phyloP scores from a whole-genome alignment of 352 stramenopile genomes.

The Phytophthora boehmeriae region DNA sequence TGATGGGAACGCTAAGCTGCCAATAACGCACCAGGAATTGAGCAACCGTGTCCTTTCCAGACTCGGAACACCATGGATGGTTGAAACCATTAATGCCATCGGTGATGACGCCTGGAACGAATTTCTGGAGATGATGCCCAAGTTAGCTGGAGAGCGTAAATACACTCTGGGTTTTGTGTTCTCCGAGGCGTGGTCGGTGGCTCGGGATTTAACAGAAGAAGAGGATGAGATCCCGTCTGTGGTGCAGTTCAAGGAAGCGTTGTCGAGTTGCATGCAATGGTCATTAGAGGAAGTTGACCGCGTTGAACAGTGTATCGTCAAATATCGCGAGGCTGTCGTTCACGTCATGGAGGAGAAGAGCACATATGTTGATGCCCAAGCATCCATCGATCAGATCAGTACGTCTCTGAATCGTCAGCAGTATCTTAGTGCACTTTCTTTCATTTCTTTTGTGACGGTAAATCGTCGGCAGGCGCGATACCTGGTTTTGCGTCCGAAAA shows the following conservation, averaged over 20 bases:
- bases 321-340: constrained; percentile 81
- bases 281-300: constrained; percentile 62
- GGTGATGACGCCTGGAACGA: constrained; percentile 70
- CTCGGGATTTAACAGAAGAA: constrained; percentile 73
- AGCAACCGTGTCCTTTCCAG: constrained; percentile 71
- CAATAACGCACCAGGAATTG: constrained; percentile 79
- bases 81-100: constrained; percentile 78
- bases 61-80: constrained; percentile 80
- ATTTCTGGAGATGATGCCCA: constrained; percentile 75
- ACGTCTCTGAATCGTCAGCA: constrained; percentile 68
- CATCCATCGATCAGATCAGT: constrained; percentile 75
- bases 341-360: constrained; percentile 88
- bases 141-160: constrained; percentile 68
- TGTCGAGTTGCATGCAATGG: constrained; percentile 84
- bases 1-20: constrained; percentile 77
- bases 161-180: constrained; percentile 89
- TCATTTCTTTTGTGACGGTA: constrained; percentile 73
- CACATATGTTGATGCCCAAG: constrained; percentile 85
- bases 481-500: constrained; percentile 55
- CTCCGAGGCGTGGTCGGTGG: constrained; percentile 82
- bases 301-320: constrained; percentile 60
- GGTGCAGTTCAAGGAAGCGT: constrained; percentile 70
- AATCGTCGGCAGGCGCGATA: constrained; percentile 71
- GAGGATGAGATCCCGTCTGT: constrained; percentile 78
- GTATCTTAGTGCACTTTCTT: constrained; percentile 75